Conservation (phyloP, 2,329 filamentous ascomycete species). For the Exophiala oligosperma region DNA sequence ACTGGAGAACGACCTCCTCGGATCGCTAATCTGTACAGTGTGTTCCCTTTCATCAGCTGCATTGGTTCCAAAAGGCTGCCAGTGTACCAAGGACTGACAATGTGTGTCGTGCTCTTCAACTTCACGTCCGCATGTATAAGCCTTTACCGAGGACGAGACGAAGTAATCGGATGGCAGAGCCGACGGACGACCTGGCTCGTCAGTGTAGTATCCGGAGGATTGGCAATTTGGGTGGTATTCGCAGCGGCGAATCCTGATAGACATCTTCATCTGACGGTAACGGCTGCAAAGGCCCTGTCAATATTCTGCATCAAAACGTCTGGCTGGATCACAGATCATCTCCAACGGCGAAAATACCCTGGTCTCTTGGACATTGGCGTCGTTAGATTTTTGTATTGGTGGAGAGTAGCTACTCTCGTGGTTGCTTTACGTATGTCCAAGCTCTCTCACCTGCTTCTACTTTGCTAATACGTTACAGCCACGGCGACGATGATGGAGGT, state of each 20-base stretch:
- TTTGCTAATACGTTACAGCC: conserved; percentile 1
- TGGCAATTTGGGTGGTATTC: conserved; percentile 13
- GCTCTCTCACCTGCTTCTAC: background rate
- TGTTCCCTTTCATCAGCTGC: conserved; percentile 15
- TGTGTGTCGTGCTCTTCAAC: conserved; percentile 8
- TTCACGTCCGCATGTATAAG: conserved; percentile 2
- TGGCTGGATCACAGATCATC: conserved; percentile 8
- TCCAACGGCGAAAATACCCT: conserved; percentile 10
- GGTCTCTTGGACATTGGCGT: conserved; percentile 5
- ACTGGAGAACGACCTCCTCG: conserved; percentile 10
- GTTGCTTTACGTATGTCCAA: conserved; percentile 7
- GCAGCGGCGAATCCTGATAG: conserved; percentile 10
- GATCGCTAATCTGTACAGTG: conserved; percentile 7
- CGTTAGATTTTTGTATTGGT: conserved; percentile 7
- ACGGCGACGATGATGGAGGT: conserved; percentile 9
- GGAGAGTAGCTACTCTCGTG: conserved; percentile 2
- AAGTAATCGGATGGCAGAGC: conserved; percentile 8
- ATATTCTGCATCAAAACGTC: conserved; percentile 10
- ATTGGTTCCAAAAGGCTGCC: conserved; percentile 6
- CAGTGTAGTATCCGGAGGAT: conserved; percentile 4
- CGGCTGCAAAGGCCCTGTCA: conserved; percentile 5
- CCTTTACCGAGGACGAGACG: conserved; percentile 11
- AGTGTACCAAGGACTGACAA: conserved; percentile 9
- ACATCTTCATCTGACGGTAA: conserved; percentile 11
- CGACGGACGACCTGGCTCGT: conserved; percentile 6